Base-by-base conservation (phyloP, 164 flowering plant species). In the Dillenia turbinata region DNA sequence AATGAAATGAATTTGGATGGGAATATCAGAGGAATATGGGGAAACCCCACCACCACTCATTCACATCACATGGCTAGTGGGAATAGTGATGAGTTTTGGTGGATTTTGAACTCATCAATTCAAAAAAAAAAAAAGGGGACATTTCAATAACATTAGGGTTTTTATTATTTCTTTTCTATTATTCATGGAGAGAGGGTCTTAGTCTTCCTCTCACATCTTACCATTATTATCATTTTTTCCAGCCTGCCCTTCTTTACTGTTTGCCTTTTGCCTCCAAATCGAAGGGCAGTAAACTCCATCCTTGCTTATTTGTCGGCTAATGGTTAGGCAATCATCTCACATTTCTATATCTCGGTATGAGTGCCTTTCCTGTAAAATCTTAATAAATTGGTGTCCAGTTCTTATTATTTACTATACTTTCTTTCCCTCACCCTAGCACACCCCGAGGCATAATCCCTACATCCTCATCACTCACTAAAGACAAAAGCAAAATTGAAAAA, bases 261-360 rank as follows among this genome's bases (percentile, higher is more conserved):
- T 68, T 57, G 58, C 61, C 59, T 68, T 70, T 74, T 72, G 79
- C 62, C 70, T 61, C 71, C 44, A 68, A 61, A 73, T 65, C 46
- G 71, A 67, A 70, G 24, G 73, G 74, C 74, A 72, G 15, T 52
- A 63, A 60, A 69, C 64, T 46, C 67, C 69, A 57, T 60, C 61
- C 45, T 59, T 69, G 81, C 71, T 74, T 60, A 71, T 46, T 77
- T 79, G 86, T 82, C 81, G 77, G 83, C 61, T 51, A 54, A 69
- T 75, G 60, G 58, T 65, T 52, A 58, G 73, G 72, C 81, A 81
- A 46, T 67, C 65, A 59, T 66, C 62, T 68, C 56, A 58, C 76
- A 62, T 76, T 68, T 62, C 73, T 24, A 67, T 69, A 58, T 69
- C 72, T 76, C 57, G 80, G 52, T 69, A 22, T 16, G 26, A 71